Base-by-base conservation (phyloP, 805 yeast species). In the Metschnikowia colocasiae region DNA sequence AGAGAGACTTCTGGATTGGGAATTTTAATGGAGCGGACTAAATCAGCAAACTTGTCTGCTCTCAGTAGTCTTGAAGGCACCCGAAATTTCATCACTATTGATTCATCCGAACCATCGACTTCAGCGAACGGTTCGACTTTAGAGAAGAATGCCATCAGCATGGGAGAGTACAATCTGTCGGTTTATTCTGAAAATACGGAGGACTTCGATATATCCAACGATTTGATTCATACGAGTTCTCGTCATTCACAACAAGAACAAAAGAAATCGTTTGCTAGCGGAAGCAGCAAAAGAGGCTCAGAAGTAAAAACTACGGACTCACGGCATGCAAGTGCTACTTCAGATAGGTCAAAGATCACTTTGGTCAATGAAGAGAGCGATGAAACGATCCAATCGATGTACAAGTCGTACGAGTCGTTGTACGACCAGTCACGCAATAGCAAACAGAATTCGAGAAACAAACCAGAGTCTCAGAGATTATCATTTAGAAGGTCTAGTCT, bases 1-100 rank as follows among this genome's bases (percentile, higher is more conserved):
- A 51, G 52, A 3, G 58, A 62, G 41, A 49, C 63, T 30, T 58
- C 60, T 30, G 74, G 70, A 4, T 61, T 69, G 40, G 51, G 51
- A 3, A 41, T 51, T 13, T 45, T 29, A n/a, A 30, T 51, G 12
- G 12, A 40, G 9, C 41, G 44, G 19, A 32, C 38, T 1, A 35
- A 42, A 2, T 44, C 49, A 8, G 34, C 27, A 9, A 42, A 23
- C 36, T 32, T 18, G 8, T 32, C 42, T 31, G 23, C 33, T 3
- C 32, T 40, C 27, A 22, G 23, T 30, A 34, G 40, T 29, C 26
- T 35, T 23, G 43, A 46, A 9, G 43, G 36, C 15, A 46, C 36
- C 25, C 34, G 37, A n/a, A 48, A 53, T 18, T 62, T 62, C 36
- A 45, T 56, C 4, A 59, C 65, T 6, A 60, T 62, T 4, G 54